These are phyloP conservation scores for Tetrapisispora nanseiensis DNA, from an alignment of 805 yeast species.

Conservation along the genomic window DNA sequence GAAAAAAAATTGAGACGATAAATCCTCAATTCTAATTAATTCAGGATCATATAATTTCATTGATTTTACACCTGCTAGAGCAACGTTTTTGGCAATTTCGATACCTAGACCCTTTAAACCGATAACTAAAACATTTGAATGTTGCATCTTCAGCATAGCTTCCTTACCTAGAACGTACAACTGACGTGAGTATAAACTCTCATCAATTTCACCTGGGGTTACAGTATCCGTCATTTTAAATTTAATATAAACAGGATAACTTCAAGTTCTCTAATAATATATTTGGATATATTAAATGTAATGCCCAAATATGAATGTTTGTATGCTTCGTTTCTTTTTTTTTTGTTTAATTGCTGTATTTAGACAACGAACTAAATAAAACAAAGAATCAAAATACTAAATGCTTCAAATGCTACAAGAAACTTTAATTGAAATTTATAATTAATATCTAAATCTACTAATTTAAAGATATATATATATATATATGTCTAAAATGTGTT, in stretches of 20 bases:
- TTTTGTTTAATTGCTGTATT: too few species aligned
- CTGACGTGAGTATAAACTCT: conserved; percentile 91
- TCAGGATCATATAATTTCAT: conserved; percentile 76
- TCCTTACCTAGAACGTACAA: conserved; percentile 93
- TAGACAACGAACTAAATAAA: too few species aligned
- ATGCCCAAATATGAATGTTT: too few species aligned
- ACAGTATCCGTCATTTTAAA: conserved; percentile 11
- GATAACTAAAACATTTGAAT: conserved; percentile 80
- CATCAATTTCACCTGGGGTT: conserved; percentile 57
- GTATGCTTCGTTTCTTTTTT: too few species aligned
- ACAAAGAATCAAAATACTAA: too few species aligned
- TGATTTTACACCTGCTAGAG: conserved; percentile 94
- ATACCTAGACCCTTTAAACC: conserved; percentile 91
- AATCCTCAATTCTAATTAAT: conserved; percentile 54
- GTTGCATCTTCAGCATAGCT: conserved; percentile 95
- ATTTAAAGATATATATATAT: too few species aligned
- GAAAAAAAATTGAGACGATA: conserved; percentile 85
- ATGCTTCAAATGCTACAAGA: too few species aligned
- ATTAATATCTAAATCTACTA: too few species aligned
- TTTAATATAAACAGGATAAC: not conserved
- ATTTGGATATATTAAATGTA: too few species aligned
- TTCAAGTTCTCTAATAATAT: not conserved
- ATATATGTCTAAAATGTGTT: too few species aligned
- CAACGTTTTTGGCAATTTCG: conserved; percentile 94
- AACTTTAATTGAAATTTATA: too few species aligned